Percentiles rank a stretch among this genome's conserved stretches.
Conservation (phyloP, 164 flowering plant species). For the Buxus sempervirens region DNA sequence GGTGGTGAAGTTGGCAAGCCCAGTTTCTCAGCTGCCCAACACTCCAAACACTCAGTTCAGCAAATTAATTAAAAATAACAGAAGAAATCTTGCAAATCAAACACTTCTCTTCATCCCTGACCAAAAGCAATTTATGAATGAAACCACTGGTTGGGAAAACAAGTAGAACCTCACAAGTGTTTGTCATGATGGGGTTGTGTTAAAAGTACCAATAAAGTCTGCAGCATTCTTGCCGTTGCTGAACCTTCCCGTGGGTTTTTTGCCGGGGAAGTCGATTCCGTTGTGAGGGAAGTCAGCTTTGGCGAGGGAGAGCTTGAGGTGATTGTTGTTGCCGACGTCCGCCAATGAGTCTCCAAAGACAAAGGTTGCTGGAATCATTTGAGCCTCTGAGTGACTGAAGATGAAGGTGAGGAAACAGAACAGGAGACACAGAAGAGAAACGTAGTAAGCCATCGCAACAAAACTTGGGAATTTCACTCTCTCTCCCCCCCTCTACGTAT, state of each 20-base stretch:
- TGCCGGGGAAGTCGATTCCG: conserved; percentile 65
- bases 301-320: conserved; percentile 38
- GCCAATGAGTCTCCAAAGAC: conserved; percentile 78
- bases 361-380: conserved; percentile 48
- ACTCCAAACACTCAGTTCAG: too few species aligned
- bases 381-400: conserved; percentile 20
- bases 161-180: not conserved
- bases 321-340: conserved; percentile 84
- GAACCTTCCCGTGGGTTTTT: conserved; percentile 72
- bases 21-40: conserved; percentile 58
- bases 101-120: too few species aligned
- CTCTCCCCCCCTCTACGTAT: too few species aligned
- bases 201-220: conserved; percentile 57
- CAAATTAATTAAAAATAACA: too few species aligned
- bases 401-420: conserved; percentile 7
- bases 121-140: too few species aligned
- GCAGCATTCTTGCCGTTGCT: conserved; percentile 78
- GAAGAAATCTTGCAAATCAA: too few species aligned
- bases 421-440: not conserved
- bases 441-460: conserved; percentile 3
- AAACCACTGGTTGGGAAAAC: too few species aligned
- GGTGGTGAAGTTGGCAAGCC: conserved; percentile 59
- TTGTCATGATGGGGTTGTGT: not conserved
- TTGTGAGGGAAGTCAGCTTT: conserved; percentile 76
- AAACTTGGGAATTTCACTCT: not conserved